Evolutionary conservation across 768 basidiomycete species (phyloP).

Genomic region (Tephrocybe sp.): DNA sequence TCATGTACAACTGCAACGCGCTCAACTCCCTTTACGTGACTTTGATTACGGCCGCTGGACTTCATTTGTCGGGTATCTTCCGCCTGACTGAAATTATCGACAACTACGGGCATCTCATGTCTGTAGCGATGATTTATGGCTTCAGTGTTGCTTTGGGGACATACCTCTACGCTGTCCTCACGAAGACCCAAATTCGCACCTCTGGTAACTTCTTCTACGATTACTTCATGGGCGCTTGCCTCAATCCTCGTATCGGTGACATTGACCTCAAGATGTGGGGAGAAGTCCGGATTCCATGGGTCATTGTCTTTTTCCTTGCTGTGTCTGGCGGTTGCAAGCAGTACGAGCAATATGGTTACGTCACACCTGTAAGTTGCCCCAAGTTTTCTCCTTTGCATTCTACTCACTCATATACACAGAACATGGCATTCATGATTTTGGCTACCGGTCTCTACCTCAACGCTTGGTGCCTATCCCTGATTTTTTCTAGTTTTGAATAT

Average conservation of each 20-base stretch:
- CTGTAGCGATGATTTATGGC: constrained; percentile 91
- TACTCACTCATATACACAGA: constrained; percentile 43
- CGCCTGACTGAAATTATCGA: constrained; percentile 94
- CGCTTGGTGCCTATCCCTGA: constrained; percentile 68
- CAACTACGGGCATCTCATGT: constrained; percentile 95
- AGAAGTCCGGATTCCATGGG: constrained; percentile 96
- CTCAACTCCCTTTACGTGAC: constrained; percentile 83
- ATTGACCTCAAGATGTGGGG: constrained; percentile 99
- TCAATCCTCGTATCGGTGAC: constrained; percentile 90
- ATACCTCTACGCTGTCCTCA: constrained; percentile 76
- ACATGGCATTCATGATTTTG: constrained; percentile 95
- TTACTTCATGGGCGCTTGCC: constrained; percentile 92
- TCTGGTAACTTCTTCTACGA: constrained; percentile 95
- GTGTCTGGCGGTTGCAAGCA: constrained; percentile 95
- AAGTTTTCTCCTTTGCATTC: not conserved
- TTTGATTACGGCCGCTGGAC: constrained; percentile 65
- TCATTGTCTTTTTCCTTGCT: constrained; percentile 90
- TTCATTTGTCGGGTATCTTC: constrained; percentile 84
- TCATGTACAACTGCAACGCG: constrained; percentile 98
- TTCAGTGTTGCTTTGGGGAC: constrained; percentile 79
- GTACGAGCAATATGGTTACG: constrained; percentile 88
- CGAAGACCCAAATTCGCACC: constrained; percentile 86
- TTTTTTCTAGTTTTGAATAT: not conserved
- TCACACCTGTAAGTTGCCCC: constrained; percentile 72
- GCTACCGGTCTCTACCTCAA: constrained; percentile 98